Evolutionary conservation across 345 rosid species (phyloP).

Genomic region (Bruguiera parviflora): DNA sequence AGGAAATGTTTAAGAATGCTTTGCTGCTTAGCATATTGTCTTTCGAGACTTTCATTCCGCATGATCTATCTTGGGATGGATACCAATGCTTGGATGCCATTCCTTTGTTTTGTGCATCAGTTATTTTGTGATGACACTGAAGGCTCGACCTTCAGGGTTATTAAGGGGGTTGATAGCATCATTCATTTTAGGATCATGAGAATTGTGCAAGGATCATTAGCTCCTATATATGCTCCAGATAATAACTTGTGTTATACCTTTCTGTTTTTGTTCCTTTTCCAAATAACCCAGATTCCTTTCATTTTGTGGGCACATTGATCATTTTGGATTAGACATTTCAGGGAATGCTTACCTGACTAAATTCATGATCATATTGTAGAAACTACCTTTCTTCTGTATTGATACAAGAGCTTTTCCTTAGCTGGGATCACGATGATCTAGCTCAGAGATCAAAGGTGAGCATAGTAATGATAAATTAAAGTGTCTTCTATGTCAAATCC

Average conservation of each 20-base stretch:
- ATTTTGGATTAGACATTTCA: constrained; percentile 4
- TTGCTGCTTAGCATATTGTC: too few species aligned
- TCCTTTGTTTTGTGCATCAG: too few species aligned
- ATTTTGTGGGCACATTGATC: not conserved
- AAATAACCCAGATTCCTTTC: not conserved
- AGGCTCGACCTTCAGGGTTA: too few species aligned
- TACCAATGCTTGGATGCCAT: too few species aligned
- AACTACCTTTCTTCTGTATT: constrained; percentile 92
- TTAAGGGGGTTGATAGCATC: too few species aligned
- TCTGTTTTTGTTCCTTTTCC: not conserved
- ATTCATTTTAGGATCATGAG: too few species aligned
- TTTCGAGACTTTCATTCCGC: too few species aligned
- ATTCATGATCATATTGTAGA: constrained; percentile 53
- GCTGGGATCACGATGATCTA: constrained; percentile 97
- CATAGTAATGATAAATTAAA: not conserved
- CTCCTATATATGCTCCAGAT: not conserved
- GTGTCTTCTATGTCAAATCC: constrained; percentile 5
- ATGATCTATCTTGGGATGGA: too few species aligned
- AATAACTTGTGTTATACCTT: not conserved
- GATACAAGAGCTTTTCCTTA: constrained; percentile 92
- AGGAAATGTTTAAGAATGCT: too few species aligned
- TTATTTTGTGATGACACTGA: too few species aligned
- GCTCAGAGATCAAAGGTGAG: constrained; percentile 89
- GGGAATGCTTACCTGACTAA: constrained; percentile 24
- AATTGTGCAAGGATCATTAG: too few species aligned